A percentile compares a stretch with the other conserved stretches of the same genome.
phyloP scores from a whole-genome alignment of 2,329 filamentous ascomycete species.

The Paecilomyces formosus region DNA sequence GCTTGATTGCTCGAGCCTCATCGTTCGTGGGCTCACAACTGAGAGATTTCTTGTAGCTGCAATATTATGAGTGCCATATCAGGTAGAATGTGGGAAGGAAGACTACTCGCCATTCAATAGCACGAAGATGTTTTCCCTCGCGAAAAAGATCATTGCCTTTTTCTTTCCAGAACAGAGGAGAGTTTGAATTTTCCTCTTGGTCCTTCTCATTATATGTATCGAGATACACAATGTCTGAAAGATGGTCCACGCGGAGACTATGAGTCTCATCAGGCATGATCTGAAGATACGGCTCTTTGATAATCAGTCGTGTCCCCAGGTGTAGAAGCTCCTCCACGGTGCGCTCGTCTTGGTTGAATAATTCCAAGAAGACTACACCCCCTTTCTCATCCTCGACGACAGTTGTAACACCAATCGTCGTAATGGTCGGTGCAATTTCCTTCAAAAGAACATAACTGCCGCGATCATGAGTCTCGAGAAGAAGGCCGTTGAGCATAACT shows the following conservation, averaged over 20 bases:
- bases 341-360: conserved; percentile 34
- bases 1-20: conserved; percentile 22
- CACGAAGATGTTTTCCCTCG: conserved; percentile 7
- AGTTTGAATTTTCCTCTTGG: conserved; percentile 11
- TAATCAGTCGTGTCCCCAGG: conserved; percentile 28
- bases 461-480: conserved; percentile 34
- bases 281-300: conserved; percentile 52
- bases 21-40: conserved; percentile 23
- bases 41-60: conserved; percentile 34
- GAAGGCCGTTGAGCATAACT: conserved; percentile 23
- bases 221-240: conserved; percentile 41
- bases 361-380: conserved; percentile 28
- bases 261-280: conserved; percentile 30
- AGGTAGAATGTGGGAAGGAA: neutral
- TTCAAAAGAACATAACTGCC: conserved; percentile 27
- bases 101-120: conserved; percentile 20
- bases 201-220: conserved; percentile 28
- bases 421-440: conserved; percentile 19
- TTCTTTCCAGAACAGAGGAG: conserved; percentile 6
- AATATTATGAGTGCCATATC: conserved; percentile 3
- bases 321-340: conserved; percentile 27
- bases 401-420: conserved; percentile 24
- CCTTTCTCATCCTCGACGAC: conserved; percentile 36
- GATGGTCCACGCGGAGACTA: conserved; percentile 46
- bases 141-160: conserved; percentile 28